Conservation (phyloP, 768 basidiomycete species). For the Termitomyces sp. region DNA sequence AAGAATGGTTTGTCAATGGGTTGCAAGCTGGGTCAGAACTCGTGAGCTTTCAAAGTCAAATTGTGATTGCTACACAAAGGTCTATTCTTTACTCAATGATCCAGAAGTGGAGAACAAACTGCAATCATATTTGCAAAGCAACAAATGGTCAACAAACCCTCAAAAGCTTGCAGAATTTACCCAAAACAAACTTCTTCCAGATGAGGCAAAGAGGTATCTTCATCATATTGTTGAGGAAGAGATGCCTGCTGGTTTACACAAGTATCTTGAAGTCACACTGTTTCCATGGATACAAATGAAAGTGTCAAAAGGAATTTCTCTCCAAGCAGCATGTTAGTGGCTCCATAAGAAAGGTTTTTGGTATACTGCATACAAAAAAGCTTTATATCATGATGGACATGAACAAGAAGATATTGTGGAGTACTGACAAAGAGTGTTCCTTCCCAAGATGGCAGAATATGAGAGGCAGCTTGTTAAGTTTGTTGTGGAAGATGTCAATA, state of each 20-base stretch:
- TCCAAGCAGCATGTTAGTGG: constrained; percentile 25
- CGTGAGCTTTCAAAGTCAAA: constrained; percentile 20
- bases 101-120: constrained; percentile 23
- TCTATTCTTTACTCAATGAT: constrained; percentile 23
- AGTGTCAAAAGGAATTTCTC: constrained; percentile 23
- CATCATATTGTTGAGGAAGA: constrained; percentile 21
- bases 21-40: constrained; percentile 16
- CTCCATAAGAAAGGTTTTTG: constrained; percentile 25
- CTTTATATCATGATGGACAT: constrained; percentile 31
- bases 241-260: constrained; percentile 27
- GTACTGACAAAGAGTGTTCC: constrained; percentile 25
- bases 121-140: constrained; percentile 22
- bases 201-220: constrained; percentile 23
- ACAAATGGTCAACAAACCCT: constrained; percentile 33
- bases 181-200: constrained; percentile 20
- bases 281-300: constrained; percentile 25
- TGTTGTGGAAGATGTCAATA: constrained; percentile 11
- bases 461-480: constrained; percentile 16
- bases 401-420: constrained; percentile 28
- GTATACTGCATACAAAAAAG: constrained; percentile 24
- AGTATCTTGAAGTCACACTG: constrained; percentile 27
- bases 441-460: constrained; percentile 22
- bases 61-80: constrained; percentile 22
- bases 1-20: background rate
- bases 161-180: constrained; percentile 25